These are phyloP conservation scores for Trichoderma simmonsii DNA, from an alignment of 2,329 filamentous ascomycete species.

Conservation along the genomic window DNA sequence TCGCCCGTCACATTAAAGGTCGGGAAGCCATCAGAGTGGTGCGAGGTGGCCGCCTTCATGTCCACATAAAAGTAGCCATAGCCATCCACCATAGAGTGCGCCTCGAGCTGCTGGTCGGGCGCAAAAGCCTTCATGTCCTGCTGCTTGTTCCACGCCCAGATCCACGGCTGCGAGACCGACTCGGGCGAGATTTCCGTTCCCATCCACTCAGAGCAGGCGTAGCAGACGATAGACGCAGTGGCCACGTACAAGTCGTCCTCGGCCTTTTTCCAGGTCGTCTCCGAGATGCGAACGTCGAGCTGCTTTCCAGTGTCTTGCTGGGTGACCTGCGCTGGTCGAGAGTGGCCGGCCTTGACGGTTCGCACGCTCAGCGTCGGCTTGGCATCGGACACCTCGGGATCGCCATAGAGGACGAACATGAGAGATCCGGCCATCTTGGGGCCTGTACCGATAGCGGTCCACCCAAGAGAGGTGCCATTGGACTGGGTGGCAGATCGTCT, in stretches of 20 bases:
- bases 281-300: constrained; percentile 19
- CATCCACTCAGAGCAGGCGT: constrained; percentile 25
- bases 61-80: constrained; percentile 24
- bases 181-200: constrained; percentile 21
- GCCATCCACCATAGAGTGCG: constrained; percentile 19
- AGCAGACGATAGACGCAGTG: constrained; percentile 24
- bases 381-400: constrained; percentile 13
- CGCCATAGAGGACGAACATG: constrained; percentile 26
- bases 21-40: constrained; percentile 15
- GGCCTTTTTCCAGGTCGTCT: constrained; percentile 16
- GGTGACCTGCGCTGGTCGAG: constrained; percentile 10
- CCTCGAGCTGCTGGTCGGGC: constrained; percentile 16
- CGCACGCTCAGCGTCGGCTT: constrained; percentile 21
- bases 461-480: constrained; percentile 15
- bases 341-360: constrained; percentile 16
- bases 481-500: not conserved
- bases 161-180: constrained; percentile 25
- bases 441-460: constrained; percentile 23
- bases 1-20: not conserved
- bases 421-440: constrained; percentile 22
- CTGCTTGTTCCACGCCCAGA: constrained; percentile 27
- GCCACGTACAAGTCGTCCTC: constrained; percentile 15
- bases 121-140: constrained; percentile 24
- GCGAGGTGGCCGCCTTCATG: constrained; percentile 22
- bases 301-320: not conserved